phyloP scores from a whole-genome alignment of 2,329 filamentous ascomycete species.

The Botrytis fabae region DNA sequence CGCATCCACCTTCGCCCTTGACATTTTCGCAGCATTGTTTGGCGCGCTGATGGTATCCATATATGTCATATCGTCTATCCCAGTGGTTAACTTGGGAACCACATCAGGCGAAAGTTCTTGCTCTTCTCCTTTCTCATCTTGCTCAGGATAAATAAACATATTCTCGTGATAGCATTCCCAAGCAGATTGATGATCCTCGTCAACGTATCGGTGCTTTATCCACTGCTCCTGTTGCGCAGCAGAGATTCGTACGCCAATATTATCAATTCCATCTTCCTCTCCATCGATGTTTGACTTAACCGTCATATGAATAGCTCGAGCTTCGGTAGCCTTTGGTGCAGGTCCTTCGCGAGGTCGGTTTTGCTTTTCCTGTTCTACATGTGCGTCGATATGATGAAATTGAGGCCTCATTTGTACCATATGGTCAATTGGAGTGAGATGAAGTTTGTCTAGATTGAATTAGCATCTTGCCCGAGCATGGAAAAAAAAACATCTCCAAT shows the following conservation, averaged over 20 bases:
- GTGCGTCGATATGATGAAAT: conserved; percentile 88
- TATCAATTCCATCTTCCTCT: conserved; percentile 64
- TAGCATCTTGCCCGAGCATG: conserved; percentile 8
- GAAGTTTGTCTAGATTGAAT: conserved; percentile 66
- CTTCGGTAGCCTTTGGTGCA: conserved; percentile 47
- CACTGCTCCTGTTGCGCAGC: conserved; percentile 80
- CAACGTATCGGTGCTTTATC: conserved; percentile 75
- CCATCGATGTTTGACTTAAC: conserved; percentile 75
- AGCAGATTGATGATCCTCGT: conserved; percentile 74
- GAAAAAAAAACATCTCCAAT: conserved; percentile 39
- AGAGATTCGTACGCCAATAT: conserved; percentile 73
- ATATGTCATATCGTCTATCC: conserved; percentile 58
- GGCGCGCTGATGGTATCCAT: conserved; percentile 63
- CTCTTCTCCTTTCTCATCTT: conserved; percentile 25
- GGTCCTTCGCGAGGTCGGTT: conserved; percentile 43
- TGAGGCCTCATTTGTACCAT: conserved; percentile 89
- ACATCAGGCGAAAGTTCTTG: conserved; percentile 29
- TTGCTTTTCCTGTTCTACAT: conserved; percentile 62
- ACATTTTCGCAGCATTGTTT: conserved; percentile 36
- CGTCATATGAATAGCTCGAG: conserved; percentile 81
- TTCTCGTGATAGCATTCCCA: conserved; percentile 76
- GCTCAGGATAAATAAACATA: conserved; percentile 52
- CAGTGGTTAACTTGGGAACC: conserved; percentile 48
- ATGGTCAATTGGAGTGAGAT: conserved; percentile 80
- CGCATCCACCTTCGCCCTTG: conserved; percentile 34